Evolutionary conservation across 192 early-diverging fungal genomes (phyloP).

Genomic region (Kappamyces sp.): DNA sequence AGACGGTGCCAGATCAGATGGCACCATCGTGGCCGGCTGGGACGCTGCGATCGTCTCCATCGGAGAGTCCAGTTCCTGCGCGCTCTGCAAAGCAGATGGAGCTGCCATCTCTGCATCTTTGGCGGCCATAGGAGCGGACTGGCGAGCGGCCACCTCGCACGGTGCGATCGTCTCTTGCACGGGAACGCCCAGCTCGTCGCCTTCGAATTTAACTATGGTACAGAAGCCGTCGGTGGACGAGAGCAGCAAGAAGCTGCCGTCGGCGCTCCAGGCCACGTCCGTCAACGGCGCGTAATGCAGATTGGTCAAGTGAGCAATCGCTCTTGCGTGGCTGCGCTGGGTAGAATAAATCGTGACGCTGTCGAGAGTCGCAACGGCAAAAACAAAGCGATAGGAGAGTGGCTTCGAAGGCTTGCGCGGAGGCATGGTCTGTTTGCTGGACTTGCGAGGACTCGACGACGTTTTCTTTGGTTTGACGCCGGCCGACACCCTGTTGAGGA

Average conservation of each 20-base stretch:
- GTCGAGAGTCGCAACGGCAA: constrained; percentile 82
- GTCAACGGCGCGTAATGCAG: constrained; percentile 87
- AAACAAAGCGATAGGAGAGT: constrained; percentile 70
- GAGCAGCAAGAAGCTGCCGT: constrained; percentile 70
- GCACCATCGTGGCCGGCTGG: too few relatives aligned
- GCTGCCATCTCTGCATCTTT: too few relatives aligned
- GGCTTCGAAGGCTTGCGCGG: constrained; percentile 16
- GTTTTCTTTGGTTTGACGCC: too few relatives aligned
- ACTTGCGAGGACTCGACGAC: too few relatives aligned
- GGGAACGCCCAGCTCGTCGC: constrained; percentile 56
- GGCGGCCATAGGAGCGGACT: too few relatives aligned
- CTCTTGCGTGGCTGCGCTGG: constrained; percentile 43
- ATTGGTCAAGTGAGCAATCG: constrained; percentile 68
- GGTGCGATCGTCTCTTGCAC: not conserved
- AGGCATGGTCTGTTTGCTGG: not conserved
- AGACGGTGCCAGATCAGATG: too few relatives aligned
- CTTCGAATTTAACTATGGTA: constrained; percentile 66
- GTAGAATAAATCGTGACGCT: constrained; percentile 85
- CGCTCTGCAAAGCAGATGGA: too few relatives aligned
- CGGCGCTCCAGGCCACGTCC: constrained; percentile 78
- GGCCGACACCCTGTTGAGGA: too few relatives aligned
- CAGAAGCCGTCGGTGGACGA: constrained; percentile 85
- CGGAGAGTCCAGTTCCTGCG: too few relatives aligned
- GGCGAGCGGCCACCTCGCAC: too few relatives aligned
- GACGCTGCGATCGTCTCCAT: too few relatives aligned